These are phyloP conservation scores for Kalaharituber pfeilii DNA, from an alignment of 2,329 filamentous ascomycete species.

Conservation along the genomic window DNA sequence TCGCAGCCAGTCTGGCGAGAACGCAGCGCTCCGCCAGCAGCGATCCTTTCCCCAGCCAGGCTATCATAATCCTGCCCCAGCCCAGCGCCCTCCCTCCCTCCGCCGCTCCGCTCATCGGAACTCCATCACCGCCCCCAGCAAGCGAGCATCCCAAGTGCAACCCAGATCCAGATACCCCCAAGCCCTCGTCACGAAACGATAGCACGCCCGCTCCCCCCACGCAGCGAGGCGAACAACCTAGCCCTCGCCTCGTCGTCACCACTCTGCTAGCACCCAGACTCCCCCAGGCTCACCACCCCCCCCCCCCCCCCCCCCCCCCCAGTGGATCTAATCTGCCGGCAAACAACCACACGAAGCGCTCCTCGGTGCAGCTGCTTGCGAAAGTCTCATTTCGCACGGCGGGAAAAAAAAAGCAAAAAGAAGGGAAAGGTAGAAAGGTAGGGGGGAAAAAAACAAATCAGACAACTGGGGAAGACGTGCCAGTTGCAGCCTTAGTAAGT, in stretches of 20 bases:
- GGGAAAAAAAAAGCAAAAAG: background rate
- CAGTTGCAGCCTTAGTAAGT: background rate
- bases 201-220: background rate
- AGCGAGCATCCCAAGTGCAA: too few relatives aligned
- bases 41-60: too few relatives aligned
- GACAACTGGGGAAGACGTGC: background rate
- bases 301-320: background rate
- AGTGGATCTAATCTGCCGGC: background rate
- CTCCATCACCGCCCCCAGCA: background rate
- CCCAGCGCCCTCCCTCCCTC: too few relatives aligned
- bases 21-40: too few relatives aligned
- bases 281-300: background rate
- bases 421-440: background rate
- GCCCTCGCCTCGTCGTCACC: too few relatives aligned
- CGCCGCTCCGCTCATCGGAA: too few relatives aligned
- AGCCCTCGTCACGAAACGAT: background rate
- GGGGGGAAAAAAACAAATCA: background rate
- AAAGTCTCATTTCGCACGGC: background rate
- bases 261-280: too few relatives aligned
- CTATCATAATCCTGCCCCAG: too few relatives aligned
- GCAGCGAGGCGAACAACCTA: too few relatives aligned
- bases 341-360: too few relatives aligned
- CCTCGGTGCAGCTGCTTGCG: too few relatives aligned
- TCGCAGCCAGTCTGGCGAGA: too few relatives aligned
- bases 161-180: background rate